Evolutionary conservation across 768 basidiomycete genomes (phyloP), one percentile per base, ranked within the genome.

Genomic region (Porphyrellus cyaneotinctus): DNA sequence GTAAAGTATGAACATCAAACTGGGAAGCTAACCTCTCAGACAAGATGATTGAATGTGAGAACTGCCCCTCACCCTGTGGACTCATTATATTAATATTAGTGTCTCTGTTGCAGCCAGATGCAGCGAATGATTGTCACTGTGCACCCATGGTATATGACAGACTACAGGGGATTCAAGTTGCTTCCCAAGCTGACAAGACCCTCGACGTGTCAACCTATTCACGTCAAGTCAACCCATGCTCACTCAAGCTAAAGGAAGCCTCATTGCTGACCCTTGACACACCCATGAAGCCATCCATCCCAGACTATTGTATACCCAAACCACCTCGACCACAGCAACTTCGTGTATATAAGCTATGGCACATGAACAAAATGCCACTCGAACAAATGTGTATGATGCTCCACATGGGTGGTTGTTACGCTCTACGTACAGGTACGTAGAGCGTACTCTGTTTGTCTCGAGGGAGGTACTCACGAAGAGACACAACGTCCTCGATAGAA

Each of bases 91-190:
- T 10, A 31, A 41, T 37, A 23, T 32, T 32, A 12, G 23, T 32
- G 15, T 2, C 10, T 14, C 32, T 32, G 23, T 33, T 30, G 17
- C 26, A 30, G 10, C 4, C 38, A 79, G 78, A 81, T 53, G 78
- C 79, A 2, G 78, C 79, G 0, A 80, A 80, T 53, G 79, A 80
- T 51, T 76, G 73, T 38, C 72, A 80, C 52, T 75, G 72, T 38
- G 75, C 74, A 5, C 61, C 80, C 14, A 68, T 72, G 61, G 73
- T 79, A 18, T 75, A 77, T 58, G 67, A 70, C 20, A 63, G 54
- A 35, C 47, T 81, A n/a, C 43, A 67, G 22, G 58, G 50, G 4
- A 69, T n/a, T n/a, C n/a, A n/a, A n/a, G n/a, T 73, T 4, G 75
- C 75, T 2, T 42, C 52, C n/a, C 47, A 59, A 15, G 35, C 58